Evolutionary conservation across 2,329 filamentous ascomycete genomes (phyloP).

Genomic region (Remersonia thermophila): DNA sequence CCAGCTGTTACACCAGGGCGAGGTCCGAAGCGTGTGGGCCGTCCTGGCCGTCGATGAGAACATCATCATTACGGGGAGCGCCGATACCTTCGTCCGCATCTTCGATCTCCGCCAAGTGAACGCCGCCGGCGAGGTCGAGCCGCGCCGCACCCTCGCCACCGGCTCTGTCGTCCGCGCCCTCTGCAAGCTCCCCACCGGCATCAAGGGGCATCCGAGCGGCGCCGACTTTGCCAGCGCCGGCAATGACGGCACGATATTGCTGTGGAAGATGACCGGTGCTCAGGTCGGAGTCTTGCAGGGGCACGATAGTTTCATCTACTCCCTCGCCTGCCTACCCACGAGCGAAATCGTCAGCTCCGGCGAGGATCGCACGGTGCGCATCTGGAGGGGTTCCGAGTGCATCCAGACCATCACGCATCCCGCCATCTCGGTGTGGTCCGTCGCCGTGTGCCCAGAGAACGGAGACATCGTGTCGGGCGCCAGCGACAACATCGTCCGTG

Average conservation of each 20-base stretch:
- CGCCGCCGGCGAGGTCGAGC: slow-evolving; percentile 41
- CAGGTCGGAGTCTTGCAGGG: slow-evolving; percentile 68
- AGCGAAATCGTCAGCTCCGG: slow-evolving; percentile 85
- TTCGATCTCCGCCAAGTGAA: slow-evolving; percentile 55
- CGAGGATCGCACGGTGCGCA: slow-evolving; percentile 82
- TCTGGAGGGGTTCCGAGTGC: slow-evolving; percentile 77
- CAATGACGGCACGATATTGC: slow-evolving; percentile 77
- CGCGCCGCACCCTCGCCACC: slow-evolving; percentile 46
- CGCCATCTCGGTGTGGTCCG: slow-evolving; percentile 90
- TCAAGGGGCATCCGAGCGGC: slow-evolving; percentile 55
- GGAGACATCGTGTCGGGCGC: slow-evolving; percentile 91
- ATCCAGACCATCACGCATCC: slow-evolving; percentile 94
- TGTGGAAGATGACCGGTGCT: slow-evolving; percentile 74
- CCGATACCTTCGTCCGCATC: slow-evolving; percentile 79
- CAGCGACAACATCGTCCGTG: slow-evolving; percentile 72
- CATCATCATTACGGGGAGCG: slow-evolving; percentile 80
- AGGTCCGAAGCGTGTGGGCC: slow-evolving; percentile 64
- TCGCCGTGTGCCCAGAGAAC: slow-evolving; percentile 68
- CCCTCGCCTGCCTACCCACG: slow-evolving; percentile 61
- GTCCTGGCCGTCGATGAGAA: slow-evolving; percentile 71
- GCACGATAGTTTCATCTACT: slow-evolving; percentile 93
- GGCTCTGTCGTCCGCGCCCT: slow-evolving; percentile 81
- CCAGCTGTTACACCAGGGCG: slow-evolving; percentile 60
- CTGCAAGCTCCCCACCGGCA: slow-evolving; percentile 54
- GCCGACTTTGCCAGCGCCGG: slow-evolving; percentile 91